Base-by-base conservation (phyloP, 139 green algal species). In the Yamagishiella unicocca region DNA sequence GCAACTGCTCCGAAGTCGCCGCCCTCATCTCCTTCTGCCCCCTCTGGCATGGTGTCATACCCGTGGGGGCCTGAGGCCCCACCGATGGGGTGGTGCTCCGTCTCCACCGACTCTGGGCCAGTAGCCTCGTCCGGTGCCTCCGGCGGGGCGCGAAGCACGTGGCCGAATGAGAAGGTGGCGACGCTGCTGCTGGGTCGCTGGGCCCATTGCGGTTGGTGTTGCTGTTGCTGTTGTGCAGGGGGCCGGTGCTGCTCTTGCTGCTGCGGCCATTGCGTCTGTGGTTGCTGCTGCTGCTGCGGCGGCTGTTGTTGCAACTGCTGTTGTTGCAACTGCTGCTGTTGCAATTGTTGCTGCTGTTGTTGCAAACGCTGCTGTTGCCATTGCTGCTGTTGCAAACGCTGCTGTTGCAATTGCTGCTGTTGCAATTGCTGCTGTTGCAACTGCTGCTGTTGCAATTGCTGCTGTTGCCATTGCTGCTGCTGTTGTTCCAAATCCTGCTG, bases 161-260 rank as follows among this genome's bases (percentile, higher is more conserved):
- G 19, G 5, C 74, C 45, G n/a, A 82, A 82, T n/a, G 74, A 82
- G 74, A 82, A 82, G 38, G 74, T 82, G 0, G 50, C 74, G 10
- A 5, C 74, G 35, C 74, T 82, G 50, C 43, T 55, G n/a, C 10
- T 82, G n/a, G 53, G 50, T 0, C 9, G 22, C 74, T 67, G 74
- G 27, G 25, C 10, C 45, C 33, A 40, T 6, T 33, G 70, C 70
- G n/a, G 70, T 40, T 78, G 40, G 12, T 55, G 70, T 6, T 53
- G 72, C 45, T 61, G 45, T 25, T 33, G 45, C 29, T 80, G 45
- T 29, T 62, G 43, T 29, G 62, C 27, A 42, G 42, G 2, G 27
- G 21, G 21, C 22, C 43, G 72, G 4, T 58, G 70, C 38, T 58
- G 38, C 14, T 33, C 9, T 25, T 37, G 40, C 70, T 58, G 70